Evolutionary conservation across 352 stramenopile genomes (phyloP), one percentile per base, ranked within the genome.

Genomic region (Phytophthora vignae): DNA sequence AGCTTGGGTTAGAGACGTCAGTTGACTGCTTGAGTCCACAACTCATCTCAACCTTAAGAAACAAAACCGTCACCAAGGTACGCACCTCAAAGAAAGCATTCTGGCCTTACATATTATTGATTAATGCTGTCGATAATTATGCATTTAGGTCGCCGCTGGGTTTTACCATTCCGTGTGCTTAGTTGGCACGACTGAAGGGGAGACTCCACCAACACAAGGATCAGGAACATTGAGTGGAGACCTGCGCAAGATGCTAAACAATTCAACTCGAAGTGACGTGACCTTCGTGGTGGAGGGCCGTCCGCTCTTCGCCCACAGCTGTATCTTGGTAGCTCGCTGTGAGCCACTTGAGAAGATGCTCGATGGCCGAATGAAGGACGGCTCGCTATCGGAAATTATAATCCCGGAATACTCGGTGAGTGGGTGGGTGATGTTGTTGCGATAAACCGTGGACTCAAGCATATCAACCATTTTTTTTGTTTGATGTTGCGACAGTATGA

Each of bases 141-240:
- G 21, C 14, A 38, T 58, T 2, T 78, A 97, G 82, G 80, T 98
- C 12, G 91, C 92, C 22, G 91, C 93, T 50, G 95, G 95, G 12
- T 98, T 98, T 64, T 98, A 98, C 60, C 95, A 98, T 79, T 94
- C 90, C 2, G 76, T 95, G 1, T 94, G 90, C 33, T 21, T 96
- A 7, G 65, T 85, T 15, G 72, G 78, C 0, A 42, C 62, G 31
- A 59, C 56, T 1, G 49, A 75, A 50, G 55, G 67, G 7, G 60
- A 73, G n/a, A 59, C 29, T 8, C 53, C 61, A 3, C 48, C 53
- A 52, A 25, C 44, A 19, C 64, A 77, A 53, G 69, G 53, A 38
- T 44, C 48, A 49, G 62, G 67, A 19, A 88, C 88, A 14, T 73
- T 98, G 12, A 92, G 80, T 66, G 72, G 72, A 14, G 90, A 98